A percentile compares a stretch with the other conserved stretches of the same genome.
phyloP scores from a whole-genome alignment of 2,329 filamentous ascomycete species.

The Hypoxylon sp. region DNA sequence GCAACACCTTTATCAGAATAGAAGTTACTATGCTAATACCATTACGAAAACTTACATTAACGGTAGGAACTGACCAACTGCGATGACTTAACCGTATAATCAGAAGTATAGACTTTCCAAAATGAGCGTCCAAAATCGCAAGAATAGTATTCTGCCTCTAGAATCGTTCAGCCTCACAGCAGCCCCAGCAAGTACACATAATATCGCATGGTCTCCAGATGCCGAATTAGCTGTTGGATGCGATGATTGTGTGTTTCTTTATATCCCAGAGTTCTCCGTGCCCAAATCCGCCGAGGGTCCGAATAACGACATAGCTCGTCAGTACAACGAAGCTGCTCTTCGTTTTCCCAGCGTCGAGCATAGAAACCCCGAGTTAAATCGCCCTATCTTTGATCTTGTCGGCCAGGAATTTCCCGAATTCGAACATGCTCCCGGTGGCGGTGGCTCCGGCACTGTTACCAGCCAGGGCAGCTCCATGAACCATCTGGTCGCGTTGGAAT shows the following conservation, averaged over 20 bases:
- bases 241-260: conserved; percentile 64
- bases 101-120: not conserved
- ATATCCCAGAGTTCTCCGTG: conserved; percentile 56
- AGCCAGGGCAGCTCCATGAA: conserved; percentile 61
- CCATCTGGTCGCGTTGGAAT: conserved; percentile 62
- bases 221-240: conserved; percentile 64
- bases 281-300: conserved; percentile 2
- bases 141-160: conserved; percentile 55
- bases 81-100: conserved; percentile 1
- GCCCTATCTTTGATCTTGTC: conserved; percentile 42
- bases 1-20: not conserved
- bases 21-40: conserved; percentile 3
- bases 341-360: conserved; percentile 45
- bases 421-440: conserved; percentile 54
- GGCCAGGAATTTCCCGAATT: conserved; percentile 42
- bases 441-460: conserved; percentile 57
- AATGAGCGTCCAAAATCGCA: conserved; percentile 30
- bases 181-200: conserved; percentile 55
- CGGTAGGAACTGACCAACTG: not conserved
- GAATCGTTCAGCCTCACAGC: conserved; percentile 55
- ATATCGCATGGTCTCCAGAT: conserved; percentile 64
- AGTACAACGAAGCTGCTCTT: conserved; percentile 45
- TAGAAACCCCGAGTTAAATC: conserved; percentile 42
- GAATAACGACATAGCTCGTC: conserved; percentile 36
- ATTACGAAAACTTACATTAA: not conserved